These are phyloP conservation scores for Endocarpon pusillum DNA, from an alignment of 495 filamentous ascomycete genomes.

Conservation along the genomic window DNA sequence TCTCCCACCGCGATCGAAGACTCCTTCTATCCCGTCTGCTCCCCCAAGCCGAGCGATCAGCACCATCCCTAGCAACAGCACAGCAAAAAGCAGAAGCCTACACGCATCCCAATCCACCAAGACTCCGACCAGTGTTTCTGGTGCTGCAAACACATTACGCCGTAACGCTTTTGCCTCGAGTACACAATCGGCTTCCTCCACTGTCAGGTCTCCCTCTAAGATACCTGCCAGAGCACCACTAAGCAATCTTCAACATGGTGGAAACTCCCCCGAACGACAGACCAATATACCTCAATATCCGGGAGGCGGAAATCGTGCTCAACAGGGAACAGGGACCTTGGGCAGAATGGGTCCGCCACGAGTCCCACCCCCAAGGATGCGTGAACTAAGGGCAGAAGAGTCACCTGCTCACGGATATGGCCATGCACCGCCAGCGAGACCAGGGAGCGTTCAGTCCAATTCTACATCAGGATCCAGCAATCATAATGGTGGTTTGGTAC, in stretches of 20 bases:
- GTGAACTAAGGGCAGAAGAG: slow-evolving; percentile 44
- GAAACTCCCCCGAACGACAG: slow-evolving; percentile 65
- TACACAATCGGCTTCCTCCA: slow-evolving; percentile 16
- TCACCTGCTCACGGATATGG: slow-evolving; percentile 39
- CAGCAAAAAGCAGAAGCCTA: slow-evolving; percentile 19
- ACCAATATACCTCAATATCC: slow-evolving; percentile 11
- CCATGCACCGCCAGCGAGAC: slow-evolving; percentile 41
- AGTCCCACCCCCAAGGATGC: slow-evolving; percentile 78
- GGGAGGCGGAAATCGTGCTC: slow-evolving; percentile 27
- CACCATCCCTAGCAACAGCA: slow-evolving; percentile 20
- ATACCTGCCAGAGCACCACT: slow-evolving; percentile 70
- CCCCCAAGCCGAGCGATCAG: slow-evolving; percentile 21
- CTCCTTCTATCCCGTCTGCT: slow-evolving; percentile 14
- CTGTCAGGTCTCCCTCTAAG: slow-evolving; percentile 49
- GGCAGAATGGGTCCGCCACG: slow-evolving; percentile 45
- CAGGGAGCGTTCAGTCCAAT: slow-evolving; percentile 47
- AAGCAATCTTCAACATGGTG: slow-evolving; percentile 61
- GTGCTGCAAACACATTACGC: too few species aligned
- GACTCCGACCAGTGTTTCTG: slow-evolving; percentile 53
- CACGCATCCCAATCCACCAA: slow-evolving; percentile 35
- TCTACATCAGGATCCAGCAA: neutral
- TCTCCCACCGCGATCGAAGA: slow-evolving; percentile 27
- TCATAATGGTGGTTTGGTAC: slow-evolving; percentile 41
- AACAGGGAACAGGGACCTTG: slow-evolving; percentile 32
- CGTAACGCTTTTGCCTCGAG: slow-evolving; percentile 31